Evolutionary conservation across 2,329 filamentous ascomycete genomes (phyloP), one percentile per base, ranked within the genome.

Genomic region (Aspergillus eucalypticola): DNA sequence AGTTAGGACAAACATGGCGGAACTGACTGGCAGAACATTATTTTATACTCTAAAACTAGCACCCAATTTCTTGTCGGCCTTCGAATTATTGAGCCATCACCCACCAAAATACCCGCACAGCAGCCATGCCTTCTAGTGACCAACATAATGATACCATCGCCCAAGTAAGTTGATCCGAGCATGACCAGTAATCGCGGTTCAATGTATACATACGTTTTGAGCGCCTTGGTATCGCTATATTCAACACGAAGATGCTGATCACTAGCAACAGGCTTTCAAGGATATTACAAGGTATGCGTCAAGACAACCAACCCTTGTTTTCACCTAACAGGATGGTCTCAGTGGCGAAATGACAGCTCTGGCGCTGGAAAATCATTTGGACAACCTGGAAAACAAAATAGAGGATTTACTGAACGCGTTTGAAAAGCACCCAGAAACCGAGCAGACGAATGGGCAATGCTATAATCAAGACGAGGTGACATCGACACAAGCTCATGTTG

Each of bases 311-410:
- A 25, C 35, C 11, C 6, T 25, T 13, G 29, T 32, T 10, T 10
- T 32, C 29, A 32, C 11, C 11, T 32, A 32, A 32, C 29, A 11
- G 29, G 10, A 11, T 32, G 29, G 10, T 32, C 29, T 25, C 35
- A 83, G 81, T 60, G 84, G 84, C 67, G 84, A 87, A 72, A 77
- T 76, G 60, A 82, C 84, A 32, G 84, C 84, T 5, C 75, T 81
- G 27, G 82, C 80, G 19, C 71, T 87, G 29, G 84, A 87, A 68
- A 79, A 78, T 61, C 81, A 85, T 65, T 77, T 87, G 32, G 79
- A 78, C 59, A 75, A 75, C 23, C 76, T 87, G 56, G 84, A 87
- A 68, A 77, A 76, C 57, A 83, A 82, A 71, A 85, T 87, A 46
- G 60, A 68, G 21, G 59, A 54, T 6, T 55, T 68, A 6, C 50